Evolutionary conservation across 306 rosid species (phyloP).

Genomic region (Sicyos edulis): DNA sequence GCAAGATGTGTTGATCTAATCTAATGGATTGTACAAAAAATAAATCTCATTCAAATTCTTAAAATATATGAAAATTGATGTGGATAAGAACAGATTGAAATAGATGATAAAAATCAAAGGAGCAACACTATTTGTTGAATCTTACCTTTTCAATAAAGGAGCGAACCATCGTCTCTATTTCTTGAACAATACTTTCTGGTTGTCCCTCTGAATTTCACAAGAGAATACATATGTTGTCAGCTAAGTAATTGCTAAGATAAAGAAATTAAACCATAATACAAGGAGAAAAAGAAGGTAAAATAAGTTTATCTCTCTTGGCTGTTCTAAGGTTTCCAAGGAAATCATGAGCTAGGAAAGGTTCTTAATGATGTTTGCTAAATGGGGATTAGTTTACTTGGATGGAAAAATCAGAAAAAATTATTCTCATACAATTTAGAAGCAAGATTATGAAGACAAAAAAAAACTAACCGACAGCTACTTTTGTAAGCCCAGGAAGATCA

Average conservation of each 20-base stretch:
- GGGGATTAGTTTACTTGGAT: background rate
- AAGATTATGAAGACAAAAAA: slow-evolving; percentile 14
- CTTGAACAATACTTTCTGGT: slow-evolving; percentile 83
- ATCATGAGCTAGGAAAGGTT: slow-evolving; percentile 9
- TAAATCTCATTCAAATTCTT: background rate
- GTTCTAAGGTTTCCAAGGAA: background rate
- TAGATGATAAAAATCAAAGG: background rate
- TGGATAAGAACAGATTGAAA: background rate
- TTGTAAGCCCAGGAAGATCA: slow-evolving; percentile 96
- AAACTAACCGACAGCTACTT: slow-evolving; percentile 89
- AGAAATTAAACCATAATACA: background rate
- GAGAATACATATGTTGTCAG: slow-evolving; percentile 22
- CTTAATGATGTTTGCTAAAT: background rate
- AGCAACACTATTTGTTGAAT: slow-evolving; percentile 12
- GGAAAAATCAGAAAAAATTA: slow-evolving; percentile 16
- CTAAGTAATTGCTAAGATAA: background rate
- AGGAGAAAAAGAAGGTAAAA: background rate
- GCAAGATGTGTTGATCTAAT: background rate
- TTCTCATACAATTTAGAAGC: background rate
- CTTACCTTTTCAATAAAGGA: slow-evolving; percentile 88
- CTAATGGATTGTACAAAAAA: background rate
- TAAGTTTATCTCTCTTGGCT: background rate
- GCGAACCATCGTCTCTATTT: slow-evolving; percentile 91
- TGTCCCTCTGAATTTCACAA: slow-evolving; percentile 72
- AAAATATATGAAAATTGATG: background rate